Percentiles rank a stretch among this genome's conserved stretches.
These are phyloP conservation scores for Ophiocordyceps robertsii DNA, from an alignment of 2,329 filamentous ascomycete species.

Conservation along the genomic window DNA sequence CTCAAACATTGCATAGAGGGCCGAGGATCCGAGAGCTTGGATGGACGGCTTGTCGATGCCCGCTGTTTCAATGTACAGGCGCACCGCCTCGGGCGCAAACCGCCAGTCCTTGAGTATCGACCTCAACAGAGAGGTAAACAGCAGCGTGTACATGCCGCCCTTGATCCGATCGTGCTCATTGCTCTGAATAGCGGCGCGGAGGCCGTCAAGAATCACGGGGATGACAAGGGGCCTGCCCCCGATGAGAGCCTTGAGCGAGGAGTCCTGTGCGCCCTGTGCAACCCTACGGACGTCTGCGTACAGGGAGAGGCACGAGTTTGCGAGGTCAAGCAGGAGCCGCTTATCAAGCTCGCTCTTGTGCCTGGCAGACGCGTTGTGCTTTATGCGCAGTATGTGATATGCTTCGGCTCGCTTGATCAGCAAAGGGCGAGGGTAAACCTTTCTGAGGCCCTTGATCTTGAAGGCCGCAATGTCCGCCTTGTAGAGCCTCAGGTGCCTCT, in stretches of 20 bases:
- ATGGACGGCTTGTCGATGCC: constrained; percentile 90
- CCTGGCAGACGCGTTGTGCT: constrained; percentile 81
- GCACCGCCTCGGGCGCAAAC: constrained; percentile 81
- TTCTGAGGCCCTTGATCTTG: constrained; percentile 84
- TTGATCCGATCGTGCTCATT: constrained; percentile 88
- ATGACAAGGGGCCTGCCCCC: constrained; percentile 83
- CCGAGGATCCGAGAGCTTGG: constrained; percentile 71
- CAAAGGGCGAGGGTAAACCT: constrained; percentile 85
- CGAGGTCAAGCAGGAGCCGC: constrained; percentile 69
- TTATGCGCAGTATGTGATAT: constrained; percentile 86
- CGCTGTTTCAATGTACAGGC: constrained; percentile 78
- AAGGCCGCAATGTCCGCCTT: constrained; percentile 81
- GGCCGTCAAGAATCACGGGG: constrained; percentile 65
- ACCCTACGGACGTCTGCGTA: constrained; percentile 95
- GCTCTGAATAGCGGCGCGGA: constrained; percentile 64
- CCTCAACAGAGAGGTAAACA: constrained; percentile 80
- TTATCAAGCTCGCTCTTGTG: constrained; percentile 87
- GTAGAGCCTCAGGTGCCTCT: constrained; percentile 73
- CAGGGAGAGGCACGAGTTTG: constrained; percentile 75
- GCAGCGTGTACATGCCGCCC: constrained; percentile 78
- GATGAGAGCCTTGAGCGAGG: constrained; percentile 80
- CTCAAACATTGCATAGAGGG: constrained; percentile 76
- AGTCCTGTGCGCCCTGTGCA: constrained; percentile 84
- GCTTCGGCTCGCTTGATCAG: constrained; percentile 85
- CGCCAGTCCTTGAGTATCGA: constrained; percentile 88